Conservation (phyloP, 768 basidiomycete genomes). For the Mrakia gelida region DNA sequence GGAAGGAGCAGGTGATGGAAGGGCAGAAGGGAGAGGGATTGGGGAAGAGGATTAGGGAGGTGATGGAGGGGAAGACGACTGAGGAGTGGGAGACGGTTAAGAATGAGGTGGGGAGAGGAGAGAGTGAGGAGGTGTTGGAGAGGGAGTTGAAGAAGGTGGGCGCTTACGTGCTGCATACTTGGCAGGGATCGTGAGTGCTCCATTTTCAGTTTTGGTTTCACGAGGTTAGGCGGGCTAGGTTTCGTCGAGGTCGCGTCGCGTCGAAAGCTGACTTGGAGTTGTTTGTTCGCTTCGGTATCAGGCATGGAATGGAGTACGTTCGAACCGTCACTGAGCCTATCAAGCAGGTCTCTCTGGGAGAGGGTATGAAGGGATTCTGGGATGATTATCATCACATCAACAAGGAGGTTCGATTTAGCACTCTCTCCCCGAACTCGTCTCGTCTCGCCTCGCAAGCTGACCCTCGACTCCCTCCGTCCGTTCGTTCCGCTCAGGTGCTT, state of each 20-base stretch:
- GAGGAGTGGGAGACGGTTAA: slow-evolving; percentile 38
- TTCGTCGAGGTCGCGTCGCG: neutral
- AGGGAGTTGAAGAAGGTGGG: slow-evolving; percentile 46
- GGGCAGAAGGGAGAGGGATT: neutral
- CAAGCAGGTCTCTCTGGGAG: slow-evolving; percentile 45
- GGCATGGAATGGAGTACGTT: slow-evolving; percentile 50
- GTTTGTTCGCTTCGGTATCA: slow-evolving; percentile 33
- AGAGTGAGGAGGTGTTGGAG: slow-evolving; percentile 43
- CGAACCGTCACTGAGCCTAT: slow-evolving; percentile 49
- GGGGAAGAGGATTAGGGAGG: neutral
- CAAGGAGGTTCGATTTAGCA: slow-evolving; percentile 38
- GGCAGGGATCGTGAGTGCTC: slow-evolving; percentile 47
- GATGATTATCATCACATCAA: slow-evolving; percentile 47
- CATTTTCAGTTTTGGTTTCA: neutral
- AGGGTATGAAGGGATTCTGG: slow-evolving; percentile 46
- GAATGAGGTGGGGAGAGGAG: slow-evolving; percentile 33
- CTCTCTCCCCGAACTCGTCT: neutral
- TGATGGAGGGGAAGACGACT: slow-evolving; percentile 12
- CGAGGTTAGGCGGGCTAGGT: neutral
- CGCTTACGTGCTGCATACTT: slow-evolving; percentile 50
- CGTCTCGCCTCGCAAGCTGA: neutral
- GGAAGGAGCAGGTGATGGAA: slow-evolving; percentile 31
- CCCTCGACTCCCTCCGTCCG: too few species aligned
- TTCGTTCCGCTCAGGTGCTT: slow-evolving; percentile 41
- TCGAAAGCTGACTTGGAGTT: neutral